Evolutionary conservation across 1,284 basidiomycete genomes (phyloP), one percentile per base, ranked within the genome.

Genomic region (Hemileia vastatrix): DNA sequence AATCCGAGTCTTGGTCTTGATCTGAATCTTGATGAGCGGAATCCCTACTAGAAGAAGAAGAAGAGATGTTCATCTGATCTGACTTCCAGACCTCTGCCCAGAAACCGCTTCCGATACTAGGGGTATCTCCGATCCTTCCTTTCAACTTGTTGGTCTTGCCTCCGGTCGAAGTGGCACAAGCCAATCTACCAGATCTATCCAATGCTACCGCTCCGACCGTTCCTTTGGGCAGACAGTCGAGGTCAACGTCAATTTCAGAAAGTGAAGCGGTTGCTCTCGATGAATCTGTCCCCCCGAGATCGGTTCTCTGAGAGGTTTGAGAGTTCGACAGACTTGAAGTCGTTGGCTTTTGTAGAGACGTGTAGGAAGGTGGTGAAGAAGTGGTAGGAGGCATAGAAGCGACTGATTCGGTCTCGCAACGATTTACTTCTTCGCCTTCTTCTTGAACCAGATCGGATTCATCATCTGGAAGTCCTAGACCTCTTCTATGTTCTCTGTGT

Each of bases 181-280:
- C 83, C 55, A 90, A 84, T 69, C 86, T 86, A 0, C 88, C 87
- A 23, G 82, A 77, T 2, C 79, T 71, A 72, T 90, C 88, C 31
- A 90, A 77, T 1, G 86, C 88, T 13, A 90, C 86, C 0, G 88
- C 88, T 21, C 88, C 88, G 2, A 90, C 86, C 0, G 87, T 90
- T 1, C 87, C 88, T 47, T 78, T 85, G 1, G 88, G 86, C 61
- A 83, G 77, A 64, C 81, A 78, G 69, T 87, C 85, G 2, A 85
- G 76, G 21, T n/a, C n/a, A 77, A 74, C 44, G 19, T 64, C 21
- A 19, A 71, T 51, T 32, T 65, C 57, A n/a, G 52, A 33, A 32
- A 11, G n/a, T 19, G 52, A 36, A 32, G 44, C 6, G 40, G 49
- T 56, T 44, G 53, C 24, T 43, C 27, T 33, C 43, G 54, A 8